Evolutionary conservation across 257 asterid species (phyloP), one percentile per base, ranked within the genome.

Genomic region (Solanum sejunctum): DNA sequence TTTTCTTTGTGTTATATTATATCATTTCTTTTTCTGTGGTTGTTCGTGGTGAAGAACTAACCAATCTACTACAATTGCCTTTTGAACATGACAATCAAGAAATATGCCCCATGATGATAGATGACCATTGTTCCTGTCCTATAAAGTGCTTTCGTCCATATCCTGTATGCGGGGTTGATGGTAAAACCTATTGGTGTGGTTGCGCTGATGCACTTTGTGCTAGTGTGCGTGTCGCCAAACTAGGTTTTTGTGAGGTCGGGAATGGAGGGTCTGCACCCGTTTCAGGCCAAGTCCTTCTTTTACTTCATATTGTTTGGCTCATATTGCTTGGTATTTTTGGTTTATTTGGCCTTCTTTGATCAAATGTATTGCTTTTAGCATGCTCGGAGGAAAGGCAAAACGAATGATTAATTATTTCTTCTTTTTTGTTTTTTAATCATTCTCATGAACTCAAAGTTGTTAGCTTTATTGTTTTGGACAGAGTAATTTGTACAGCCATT

Each of bases 171-270:
- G 99, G 98, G 16, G 91, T 84, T 23, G 95, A 96, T 77, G 98
- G 98, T 57, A 88, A 91, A 60, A 96, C 98, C 84, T 96, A 96
- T 78, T 96, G 99, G 99, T 96, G 99, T 87, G 99, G 99, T 75
- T 96, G 99, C 88, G 92, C 93, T 20, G 99, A 96, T 75, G 99
- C 98, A 20, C 92, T 84, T 63, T 96, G 99, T 86, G 93, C 92
- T 7, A 97, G 98, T 5, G 90, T 93, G 43, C 92, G 91, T 6
- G 99, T 94, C 52, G 89, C 88, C 47, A 94, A 93, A 88, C 10
- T 88, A 26, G 98, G 98, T 77, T 91, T 87, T 57, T 96, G 99
- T 84, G 97, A 92, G 85, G 95, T 94, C 32, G 97, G 95, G 8
- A 93, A 92, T 87, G 98, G 95, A 16, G 98, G 98, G 3, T 89